These are phyloP conservation scores for Solanum aculeatissimum DNA, from an alignment of 305 asterid genomes.

Conservation along the genomic window DNA sequence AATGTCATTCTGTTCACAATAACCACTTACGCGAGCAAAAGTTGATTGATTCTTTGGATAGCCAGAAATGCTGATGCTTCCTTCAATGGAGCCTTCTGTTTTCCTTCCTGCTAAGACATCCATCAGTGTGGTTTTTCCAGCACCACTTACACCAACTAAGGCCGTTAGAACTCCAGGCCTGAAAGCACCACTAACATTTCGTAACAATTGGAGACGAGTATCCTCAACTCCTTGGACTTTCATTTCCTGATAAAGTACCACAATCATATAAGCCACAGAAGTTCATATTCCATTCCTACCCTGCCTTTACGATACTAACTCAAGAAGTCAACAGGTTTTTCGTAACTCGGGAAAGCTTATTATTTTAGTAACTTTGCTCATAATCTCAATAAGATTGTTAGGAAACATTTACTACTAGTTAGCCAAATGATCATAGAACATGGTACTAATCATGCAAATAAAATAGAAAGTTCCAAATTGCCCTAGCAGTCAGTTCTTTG, in stretches of 20 bases:
- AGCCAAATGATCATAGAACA: background rate
- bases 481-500: background rate
- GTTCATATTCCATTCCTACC: background rate
- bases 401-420: background rate
- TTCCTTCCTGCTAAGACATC: slow-evolving; percentile 96
- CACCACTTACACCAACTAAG: slow-evolving; percentile 92
- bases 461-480: background rate
- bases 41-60: slow-evolving; percentile 80
- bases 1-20: slow-evolving; percentile 90
- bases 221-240: slow-evolving; percentile 57
- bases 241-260: slow-evolving; percentile 55
- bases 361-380: background rate
- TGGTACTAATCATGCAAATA: background rate
- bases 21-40: slow-evolving; percentile 87
- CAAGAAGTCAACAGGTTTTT: background rate
- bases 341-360: background rate
- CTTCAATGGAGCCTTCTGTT: slow-evolving; percentile 81
- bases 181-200: slow-evolving; percentile 81
- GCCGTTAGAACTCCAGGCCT: slow-evolving; percentile 94
- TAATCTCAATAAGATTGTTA: background rate
- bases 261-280: background rate
- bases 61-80: slow-evolving; percentile 68
- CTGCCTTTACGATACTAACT: background rate
- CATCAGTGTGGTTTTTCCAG: slow-evolving; percentile 95
- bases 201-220: slow-evolving; percentile 65